These are phyloP conservation scores for Ophiostoma perfectum DNA, from an alignment of 2,329 filamentous ascomycete species.

Conservation along the genomic window DNA sequence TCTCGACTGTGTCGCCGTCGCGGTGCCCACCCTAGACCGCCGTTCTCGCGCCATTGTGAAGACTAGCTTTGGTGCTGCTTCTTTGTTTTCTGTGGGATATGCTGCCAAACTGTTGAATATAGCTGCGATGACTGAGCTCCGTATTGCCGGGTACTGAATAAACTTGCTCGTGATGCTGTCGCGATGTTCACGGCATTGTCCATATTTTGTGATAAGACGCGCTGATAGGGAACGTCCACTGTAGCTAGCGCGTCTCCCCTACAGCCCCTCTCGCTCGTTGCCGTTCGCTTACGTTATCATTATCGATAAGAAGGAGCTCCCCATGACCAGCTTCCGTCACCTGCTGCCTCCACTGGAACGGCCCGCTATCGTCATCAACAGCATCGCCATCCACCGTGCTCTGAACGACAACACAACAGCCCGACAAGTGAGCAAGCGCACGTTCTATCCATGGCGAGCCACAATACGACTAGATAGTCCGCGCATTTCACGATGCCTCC, in stretches of 20 bases:
- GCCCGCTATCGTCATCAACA: constrained; percentile 10
- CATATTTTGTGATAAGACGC: neutral
- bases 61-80: neutral
- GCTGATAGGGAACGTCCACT: neutral
- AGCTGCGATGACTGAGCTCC: too few species aligned
- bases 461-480: neutral
- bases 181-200: neutral
- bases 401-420: neutral
- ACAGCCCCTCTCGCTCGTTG: neutral
- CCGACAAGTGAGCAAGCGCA: neutral
- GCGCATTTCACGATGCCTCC: neutral
- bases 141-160: too few species aligned
- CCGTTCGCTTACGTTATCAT: neutral
- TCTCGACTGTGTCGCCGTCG: neutral
- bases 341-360: neutral
- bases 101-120: too few species aligned
- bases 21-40: neutral
- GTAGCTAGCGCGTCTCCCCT: neutral
- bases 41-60: neutral
- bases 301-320: neutral
- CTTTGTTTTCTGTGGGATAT: too few species aligned
- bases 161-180: too few species aligned
- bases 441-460: neutral
- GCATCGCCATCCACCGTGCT: neutral
- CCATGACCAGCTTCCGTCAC: constrained; percentile 10